A percentile compares a stretch with the other conserved stretches of the same genome.
These are phyloP conservation scores for Aspergillus brasiliensis DNA, from an alignment of 2,329 filamentous ascomycete genomes.

Conservation along the genomic window DNA sequence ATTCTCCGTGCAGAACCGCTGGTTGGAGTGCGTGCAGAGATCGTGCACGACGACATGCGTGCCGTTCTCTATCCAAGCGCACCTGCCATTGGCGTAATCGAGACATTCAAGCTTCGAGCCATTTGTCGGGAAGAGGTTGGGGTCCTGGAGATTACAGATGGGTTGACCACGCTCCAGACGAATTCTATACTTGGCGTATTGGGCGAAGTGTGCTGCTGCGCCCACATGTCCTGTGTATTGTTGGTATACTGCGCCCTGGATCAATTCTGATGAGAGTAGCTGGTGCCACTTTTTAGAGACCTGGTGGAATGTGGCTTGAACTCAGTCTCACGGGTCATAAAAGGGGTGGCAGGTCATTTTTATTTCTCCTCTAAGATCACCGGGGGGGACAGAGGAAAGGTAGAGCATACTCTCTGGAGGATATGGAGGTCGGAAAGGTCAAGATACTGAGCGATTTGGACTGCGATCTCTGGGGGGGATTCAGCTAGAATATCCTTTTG, in stretches of 20 bases:
- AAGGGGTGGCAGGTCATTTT: no score
- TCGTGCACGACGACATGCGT: slow-evolving; percentile 18
- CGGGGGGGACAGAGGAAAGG: background rate
- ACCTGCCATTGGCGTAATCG: slow-evolving; percentile 24
- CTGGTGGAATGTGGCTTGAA: slow-evolving; percentile 17
- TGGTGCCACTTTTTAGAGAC: slow-evolving; percentile 38
- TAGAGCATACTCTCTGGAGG: slow-evolving; percentile 30
- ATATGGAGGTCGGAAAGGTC: slow-evolving; percentile 30
- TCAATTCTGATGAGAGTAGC: slow-evolving; percentile 29
- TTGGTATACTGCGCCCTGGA: slow-evolving; percentile 22
- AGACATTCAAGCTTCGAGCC: slow-evolving; percentile 7
- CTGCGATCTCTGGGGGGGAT: slow-evolving; percentile 37
- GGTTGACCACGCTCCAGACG: slow-evolving; percentile 29
- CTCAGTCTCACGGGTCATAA: background rate
- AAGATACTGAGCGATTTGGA: slow-evolving; percentile 30
- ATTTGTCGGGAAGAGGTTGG: background rate
- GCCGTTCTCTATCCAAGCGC: slow-evolving; percentile 22
- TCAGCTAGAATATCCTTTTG: slow-evolving; percentile 36
- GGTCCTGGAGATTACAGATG: slow-evolving; percentile 2
- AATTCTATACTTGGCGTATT: slow-evolving; percentile 25
- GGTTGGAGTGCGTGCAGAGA: slow-evolving; percentile 13
- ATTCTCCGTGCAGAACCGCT: slow-evolving; percentile 25
- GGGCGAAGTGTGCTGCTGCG: slow-evolving; percentile 7
- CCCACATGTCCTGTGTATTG: slow-evolving; percentile 16
- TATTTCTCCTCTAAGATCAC: no score